Evolutionary conservation across 2,329 filamentous ascomycete genomes (phyloP), one percentile per base, ranked within the genome.

Genomic region (Scortechinia acanthostroma): DNA sequence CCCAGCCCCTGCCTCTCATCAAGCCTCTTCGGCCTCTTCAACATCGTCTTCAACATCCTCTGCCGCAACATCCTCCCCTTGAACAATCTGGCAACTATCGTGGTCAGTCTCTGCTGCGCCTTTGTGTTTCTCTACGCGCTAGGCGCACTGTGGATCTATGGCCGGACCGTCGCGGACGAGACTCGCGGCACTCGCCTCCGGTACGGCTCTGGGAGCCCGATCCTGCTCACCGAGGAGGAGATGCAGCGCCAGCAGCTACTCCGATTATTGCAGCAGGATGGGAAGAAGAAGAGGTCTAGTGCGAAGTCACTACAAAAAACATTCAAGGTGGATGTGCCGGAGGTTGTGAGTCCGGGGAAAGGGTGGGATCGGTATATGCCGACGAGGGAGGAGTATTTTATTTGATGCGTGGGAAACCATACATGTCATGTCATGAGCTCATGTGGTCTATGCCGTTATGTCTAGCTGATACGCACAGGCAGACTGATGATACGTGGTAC

Each of bases 31-130:
- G 35, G 10, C 10, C 17, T 40, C 10, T 40, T 40, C 35, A 40
- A 40, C 17, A 19, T 40, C 10, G 17, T 40, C 35, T 40, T 40
- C 35, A 40, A 40, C 17, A 40, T 40, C 17, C 6, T 40, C 35
- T 13, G 6, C 13, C 35, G 35, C 35, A 40, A 40, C 35, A 10
- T 40, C 35, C 20, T 40, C 17, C 35, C 35, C 10, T 17, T 40
- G 13, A 40, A 19, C 35, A 19, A 6, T 17, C 10, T 40, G 6
- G 10, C 6, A 40, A 19, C 6, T 6, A 17, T 40, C 6, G 10
- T 6, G 10, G 20, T 40, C 10, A 17, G 35, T 10, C 35, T 40
- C 10, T 17, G 13, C 10, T 10, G 35, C 35, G 17, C 35, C 6
- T 40, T 40, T 19, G 17, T 6, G 13, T 10, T 40, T 6, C 6